phyloP scores from a whole-genome alignment of 306 rosid genomes.

The Vachellia pachyceras region DNA sequence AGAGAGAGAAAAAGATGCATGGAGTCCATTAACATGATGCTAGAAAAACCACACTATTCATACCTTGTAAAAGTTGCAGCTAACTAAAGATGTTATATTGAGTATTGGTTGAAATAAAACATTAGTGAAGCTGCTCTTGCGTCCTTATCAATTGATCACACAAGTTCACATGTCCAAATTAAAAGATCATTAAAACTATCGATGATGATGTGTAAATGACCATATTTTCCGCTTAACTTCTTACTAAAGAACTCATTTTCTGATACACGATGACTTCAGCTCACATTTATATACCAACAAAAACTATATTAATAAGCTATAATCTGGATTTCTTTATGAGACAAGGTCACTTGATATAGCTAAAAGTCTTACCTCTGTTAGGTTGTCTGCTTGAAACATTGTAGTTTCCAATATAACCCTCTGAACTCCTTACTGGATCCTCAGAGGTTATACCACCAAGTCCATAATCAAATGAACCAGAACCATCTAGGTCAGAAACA shows the following conservation, averaged over 20 bases:
- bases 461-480: slow-evolving; percentile 69
- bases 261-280: too few species aligned
- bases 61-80: not conserved
- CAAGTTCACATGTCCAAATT: slow-evolving; percentile 16
- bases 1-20: not conserved
- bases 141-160: slow-evolving; percentile 29
- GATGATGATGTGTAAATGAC: not conserved
- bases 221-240: not conserved
- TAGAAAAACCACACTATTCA: not conserved
- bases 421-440: slow-evolving; percentile 64
- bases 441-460: slow-evolving; percentile 71
- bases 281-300: not conserved
- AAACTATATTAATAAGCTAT: not conserved
- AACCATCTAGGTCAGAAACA: slow-evolving; percentile 76
- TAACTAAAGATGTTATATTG: too few species aligned
- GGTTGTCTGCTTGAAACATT: slow-evolving; percentile 76
- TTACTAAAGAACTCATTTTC: not conserved
- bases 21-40: not conserved
- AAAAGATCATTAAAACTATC: not conserved
- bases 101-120: slow-evolving; percentile 27
- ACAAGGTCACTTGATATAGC: slow-evolving; percentile 15
- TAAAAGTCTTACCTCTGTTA: slow-evolving; percentile 74
- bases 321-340: slow-evolving; percentile 19
- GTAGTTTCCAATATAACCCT: slow-evolving; percentile 76
- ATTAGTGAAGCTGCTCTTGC: slow-evolving; percentile 8